Evolutionary conservation across 1,284 basidiomycete genomes (phyloP).

Genomic region (Puccinia coronata): DNA sequence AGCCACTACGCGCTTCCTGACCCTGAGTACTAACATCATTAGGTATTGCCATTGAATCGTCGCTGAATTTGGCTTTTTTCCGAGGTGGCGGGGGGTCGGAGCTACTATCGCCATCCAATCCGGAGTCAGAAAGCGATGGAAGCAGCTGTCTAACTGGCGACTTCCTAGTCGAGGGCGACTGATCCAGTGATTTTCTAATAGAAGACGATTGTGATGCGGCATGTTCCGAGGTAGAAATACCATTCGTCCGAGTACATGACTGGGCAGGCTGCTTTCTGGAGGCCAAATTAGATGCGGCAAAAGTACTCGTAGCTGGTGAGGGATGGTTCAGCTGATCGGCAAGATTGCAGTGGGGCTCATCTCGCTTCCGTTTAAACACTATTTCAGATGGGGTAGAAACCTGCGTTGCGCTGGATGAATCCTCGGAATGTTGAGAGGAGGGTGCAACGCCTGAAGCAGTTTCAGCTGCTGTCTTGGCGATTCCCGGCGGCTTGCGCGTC

Average conservation of each 20-base stretch:
- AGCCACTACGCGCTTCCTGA: background rate
- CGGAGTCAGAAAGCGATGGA: background rate
- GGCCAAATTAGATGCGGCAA: background rate
- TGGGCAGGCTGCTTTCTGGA: background rate
- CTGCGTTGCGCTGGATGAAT: background rate
- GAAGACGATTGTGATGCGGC: background rate
- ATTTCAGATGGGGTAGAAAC: background rate
- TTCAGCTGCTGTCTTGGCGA: background rate
- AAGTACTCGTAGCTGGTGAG: background rate
- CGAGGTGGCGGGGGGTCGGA: background rate
- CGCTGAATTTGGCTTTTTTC: slow-evolving; percentile 8
- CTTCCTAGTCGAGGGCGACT: background rate
- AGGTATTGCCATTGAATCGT: background rate
- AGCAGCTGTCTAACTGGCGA: background rate
- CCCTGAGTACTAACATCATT: background rate
- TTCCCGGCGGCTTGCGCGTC: background rate
- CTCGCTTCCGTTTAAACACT: slow-evolving; percentile 3
- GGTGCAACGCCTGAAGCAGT: background rate
- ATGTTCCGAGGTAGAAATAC: background rate
- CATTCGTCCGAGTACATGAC: background rate
- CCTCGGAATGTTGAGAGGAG: background rate
- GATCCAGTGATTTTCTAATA: background rate
- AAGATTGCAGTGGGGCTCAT: slow-evolving; percentile 1
- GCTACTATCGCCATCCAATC: background rate
- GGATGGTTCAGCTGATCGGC: background rate